A percentile compares a stretch with the other conserved stretches of the same genome.
These are phyloP conservation scores for Zelonia costaricensis DNA, from an alignment of 208 protist genomes.

Conservation along the genomic window DNA sequence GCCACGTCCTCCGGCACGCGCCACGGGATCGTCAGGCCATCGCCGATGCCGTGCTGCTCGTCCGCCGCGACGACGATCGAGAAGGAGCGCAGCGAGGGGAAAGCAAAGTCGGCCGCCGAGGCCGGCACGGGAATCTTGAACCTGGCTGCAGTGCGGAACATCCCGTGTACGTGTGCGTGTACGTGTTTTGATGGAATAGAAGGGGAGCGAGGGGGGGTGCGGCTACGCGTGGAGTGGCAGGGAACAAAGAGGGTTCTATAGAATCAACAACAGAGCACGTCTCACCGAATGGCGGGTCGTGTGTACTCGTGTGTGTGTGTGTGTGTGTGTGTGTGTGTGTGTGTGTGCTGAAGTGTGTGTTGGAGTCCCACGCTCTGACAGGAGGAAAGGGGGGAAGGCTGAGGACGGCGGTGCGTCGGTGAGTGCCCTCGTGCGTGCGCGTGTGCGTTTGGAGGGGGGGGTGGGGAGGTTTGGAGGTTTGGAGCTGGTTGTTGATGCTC, in stretches of 20 bases:
- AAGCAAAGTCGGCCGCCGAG: slow-evolving; percentile 47
- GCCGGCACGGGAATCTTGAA: slow-evolving; percentile 79
- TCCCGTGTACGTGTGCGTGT: neutral
- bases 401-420: no score
- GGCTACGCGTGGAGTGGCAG: no score
- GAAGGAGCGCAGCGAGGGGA: slow-evolving; percentile 65
- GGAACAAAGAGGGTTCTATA: no score
- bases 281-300: no score
- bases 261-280: no score
- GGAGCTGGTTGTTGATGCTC: no score
- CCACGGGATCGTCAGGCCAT: slow-evolving; percentile 84
- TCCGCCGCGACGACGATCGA: slow-evolving; percentile 78
- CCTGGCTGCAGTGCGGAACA: slow-evolving; percentile 16
- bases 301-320: neutral
- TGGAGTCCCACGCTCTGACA: neutral
- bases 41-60: slow-evolving; percentile 75
- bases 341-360: neutral
- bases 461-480: no score
- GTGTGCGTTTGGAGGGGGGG: no score
- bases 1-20: slow-evolving; percentile 86
- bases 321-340: neutral
- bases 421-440: no score
- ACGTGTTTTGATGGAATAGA: neutral
- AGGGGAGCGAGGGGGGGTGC: neutral
- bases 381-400: no score